A percentile compares a stretch with the other conserved stretches of the same genome.
phyloP scores from a whole-genome alignment of 192 early-diverging fungal species.

The Dissophora ornata region DNA sequence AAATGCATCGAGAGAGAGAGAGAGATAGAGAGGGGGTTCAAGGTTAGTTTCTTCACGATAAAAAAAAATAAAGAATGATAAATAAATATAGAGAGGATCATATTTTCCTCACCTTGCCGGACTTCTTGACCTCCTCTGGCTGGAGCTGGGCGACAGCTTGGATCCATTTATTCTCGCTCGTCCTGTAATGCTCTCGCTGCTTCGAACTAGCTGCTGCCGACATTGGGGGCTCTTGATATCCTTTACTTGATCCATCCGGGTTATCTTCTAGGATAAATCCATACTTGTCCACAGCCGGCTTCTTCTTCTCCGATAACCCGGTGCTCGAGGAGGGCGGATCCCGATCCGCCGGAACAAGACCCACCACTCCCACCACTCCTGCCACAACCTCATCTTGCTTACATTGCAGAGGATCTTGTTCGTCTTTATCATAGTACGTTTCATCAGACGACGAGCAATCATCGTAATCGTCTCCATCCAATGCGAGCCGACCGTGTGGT shows the following conservation, averaged over 20 bases:
- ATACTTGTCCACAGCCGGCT: conserved; percentile 29
- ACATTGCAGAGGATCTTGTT: neutral
- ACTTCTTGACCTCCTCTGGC: conserved; percentile 51
- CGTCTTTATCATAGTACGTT: conserved; percentile 22
- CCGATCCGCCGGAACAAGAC: too few species aligned
- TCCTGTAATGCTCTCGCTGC: conserved; percentile 31
- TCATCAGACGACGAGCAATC: conserved; percentile 24
- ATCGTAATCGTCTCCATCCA: conserved; percentile 13
- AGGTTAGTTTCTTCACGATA: too few species aligned
- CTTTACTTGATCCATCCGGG: conserved; percentile 15
- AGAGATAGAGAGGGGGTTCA: too few species aligned
- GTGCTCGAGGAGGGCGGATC: too few species aligned
- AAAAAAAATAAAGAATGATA: too few species aligned
- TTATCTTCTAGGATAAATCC: conserved; percentile 32
- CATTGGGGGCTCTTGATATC: neutral
- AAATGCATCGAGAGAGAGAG: too few species aligned
- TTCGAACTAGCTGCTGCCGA: too few species aligned
- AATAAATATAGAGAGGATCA: neutral
- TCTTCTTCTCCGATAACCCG: conserved; percentile 6
- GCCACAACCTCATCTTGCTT: too few species aligned
- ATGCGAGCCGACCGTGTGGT: neutral
- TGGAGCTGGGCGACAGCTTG: conserved; percentile 38
- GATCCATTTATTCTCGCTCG: conserved; percentile 50
- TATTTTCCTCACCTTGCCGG: conserved; percentile 42
- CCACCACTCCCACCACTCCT: too few species aligned